phyloP scores from a whole-genome alignment of 2,329 filamentous ascomycete genomes.

The Aspergillus tanneri region DNA sequence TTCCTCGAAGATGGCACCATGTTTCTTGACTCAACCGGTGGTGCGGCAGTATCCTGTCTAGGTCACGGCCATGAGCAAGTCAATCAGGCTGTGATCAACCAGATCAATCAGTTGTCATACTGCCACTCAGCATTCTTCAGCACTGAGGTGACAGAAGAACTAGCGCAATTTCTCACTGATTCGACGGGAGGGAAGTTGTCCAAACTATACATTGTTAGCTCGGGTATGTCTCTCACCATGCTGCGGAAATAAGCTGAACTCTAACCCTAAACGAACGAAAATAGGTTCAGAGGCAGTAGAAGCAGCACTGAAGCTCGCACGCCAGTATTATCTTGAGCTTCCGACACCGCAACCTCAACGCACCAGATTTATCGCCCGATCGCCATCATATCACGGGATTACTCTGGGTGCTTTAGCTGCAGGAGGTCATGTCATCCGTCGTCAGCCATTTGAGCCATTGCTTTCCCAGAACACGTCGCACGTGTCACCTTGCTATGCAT shows the following conservation, averaged over 20 bases:
- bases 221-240: slow-evolving; percentile 45
- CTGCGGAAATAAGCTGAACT: neutral
- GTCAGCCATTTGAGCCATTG: slow-evolving; percentile 61
- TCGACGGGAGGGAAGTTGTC: slow-evolving; percentile 55
- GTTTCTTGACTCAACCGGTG: slow-evolving; percentile 71
- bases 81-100: slow-evolving; percentile 57
- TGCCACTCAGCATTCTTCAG: slow-evolving; percentile 60
- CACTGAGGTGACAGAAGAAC: slow-evolving; percentile 53
- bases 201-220: slow-evolving; percentile 57
- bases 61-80: slow-evolving; percentile 66
- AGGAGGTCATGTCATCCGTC: slow-evolving; percentile 61
- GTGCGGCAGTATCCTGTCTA: slow-evolving; percentile 69
- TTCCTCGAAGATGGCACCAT: slow-evolving; percentile 55
- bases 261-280: neutral
- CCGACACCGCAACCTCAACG: slow-evolving; percentile 53
- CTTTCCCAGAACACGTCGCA: slow-evolving; percentile 57
- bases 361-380: slow-evolving; percentile 62
- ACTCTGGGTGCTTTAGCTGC: slow-evolving; percentile 67
- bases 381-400: slow-evolving; percentile 68
- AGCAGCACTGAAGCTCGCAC: slow-evolving; percentile 64
- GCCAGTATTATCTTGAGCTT: slow-evolving; percentile 65
- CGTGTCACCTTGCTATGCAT: slow-evolving; percentile 67
- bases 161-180: slow-evolving; percentile 51
- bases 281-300: slow-evolving; percentile 68
- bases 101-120: slow-evolving; percentile 61